Percentiles rank a stretch among this genome's conserved stretches.
These are phyloP conservation scores for Botrytis pseudocinerea DNA, from an alignment of 2,329 filamentous ascomycete species.

Conservation along the genomic window DNA sequence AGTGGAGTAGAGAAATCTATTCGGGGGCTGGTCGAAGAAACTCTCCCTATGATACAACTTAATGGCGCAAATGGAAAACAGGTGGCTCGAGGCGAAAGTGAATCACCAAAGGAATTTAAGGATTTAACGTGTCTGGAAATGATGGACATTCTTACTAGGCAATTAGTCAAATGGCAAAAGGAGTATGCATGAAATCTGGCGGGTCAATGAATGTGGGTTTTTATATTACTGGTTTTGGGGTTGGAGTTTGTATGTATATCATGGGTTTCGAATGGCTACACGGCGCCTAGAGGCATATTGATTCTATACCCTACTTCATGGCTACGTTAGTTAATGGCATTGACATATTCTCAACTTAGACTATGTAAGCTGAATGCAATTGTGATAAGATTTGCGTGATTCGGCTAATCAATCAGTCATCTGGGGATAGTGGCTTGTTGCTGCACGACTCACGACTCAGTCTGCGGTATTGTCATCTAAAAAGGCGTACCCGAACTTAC, in stretches of 20 bases:
- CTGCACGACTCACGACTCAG: not conserved
- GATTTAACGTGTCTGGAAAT: conserved; percentile 57
- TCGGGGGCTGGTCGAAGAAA: conserved; percentile 40
- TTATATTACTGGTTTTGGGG: conserved; percentile 11
- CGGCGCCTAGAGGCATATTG: conserved; percentile 22
- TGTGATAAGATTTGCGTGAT: not conserved
- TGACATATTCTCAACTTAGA: not conserved
- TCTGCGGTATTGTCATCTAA: not conserved
- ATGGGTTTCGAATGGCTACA: conserved; percentile 23
- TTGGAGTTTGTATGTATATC: conserved; percentile 21
- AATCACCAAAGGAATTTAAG: conserved; percentile 61
- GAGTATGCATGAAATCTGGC: conserved; percentile 35
- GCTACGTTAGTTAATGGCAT: conserved; percentile 23
- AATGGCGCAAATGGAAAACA: conserved; percentile 43
- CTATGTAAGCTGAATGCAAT: not conserved
- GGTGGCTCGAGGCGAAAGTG: conserved; percentile 37
- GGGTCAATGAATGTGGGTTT: not conserved
- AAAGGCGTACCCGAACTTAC: not conserved
- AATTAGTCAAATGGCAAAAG: conserved; percentile 44
- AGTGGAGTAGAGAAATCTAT: conserved; percentile 42
- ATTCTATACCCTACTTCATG: conserved; percentile 24
- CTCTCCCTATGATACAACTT: conserved; percentile 41
- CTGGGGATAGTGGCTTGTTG: not conserved
- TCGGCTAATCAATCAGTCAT: not conserved
- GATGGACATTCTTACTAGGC: conserved; percentile 45